Evolutionary conservation across 192 early-diverging fungal genomes (phyloP).

Genomic region (Coemansia sp.): DNA sequence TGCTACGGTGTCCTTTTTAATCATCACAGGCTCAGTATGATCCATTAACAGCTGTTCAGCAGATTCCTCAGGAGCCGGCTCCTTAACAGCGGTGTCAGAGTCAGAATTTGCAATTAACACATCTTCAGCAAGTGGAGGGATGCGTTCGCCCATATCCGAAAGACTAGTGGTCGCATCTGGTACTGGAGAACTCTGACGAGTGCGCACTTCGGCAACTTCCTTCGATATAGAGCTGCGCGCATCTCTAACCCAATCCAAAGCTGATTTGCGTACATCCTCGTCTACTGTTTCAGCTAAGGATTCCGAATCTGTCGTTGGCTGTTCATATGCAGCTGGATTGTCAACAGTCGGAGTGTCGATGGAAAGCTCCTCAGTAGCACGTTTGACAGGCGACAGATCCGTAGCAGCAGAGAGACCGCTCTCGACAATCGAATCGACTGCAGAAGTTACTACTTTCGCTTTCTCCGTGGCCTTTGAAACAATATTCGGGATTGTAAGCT

Average conservation of each 20-base stretch:
- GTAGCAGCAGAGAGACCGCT: background rate
- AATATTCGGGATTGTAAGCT: background rate
- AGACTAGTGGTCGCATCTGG: conserved; percentile 7
- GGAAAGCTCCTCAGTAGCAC: background rate
- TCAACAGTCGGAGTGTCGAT: background rate
- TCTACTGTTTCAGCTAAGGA: conserved; percentile 9
- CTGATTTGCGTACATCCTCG: conserved; percentile 45
- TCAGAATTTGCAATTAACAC: background rate
- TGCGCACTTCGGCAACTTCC: conserved; percentile 51
- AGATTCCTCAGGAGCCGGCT: conserved; percentile 11
- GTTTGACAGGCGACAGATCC: conserved; percentile 4
- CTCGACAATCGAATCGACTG: conserved; percentile 6
- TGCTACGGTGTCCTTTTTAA: background rate
- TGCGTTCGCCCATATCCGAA: background rate
- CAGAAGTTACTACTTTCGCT: background rate
- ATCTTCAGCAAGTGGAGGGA: background rate
- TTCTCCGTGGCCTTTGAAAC: conserved; percentile 2
- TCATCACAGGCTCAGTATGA: conserved; percentile 5
- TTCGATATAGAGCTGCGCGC: conserved; percentile 50
- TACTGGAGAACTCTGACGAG: conserved; percentile 13
- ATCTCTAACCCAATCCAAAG: conserved; percentile 53
- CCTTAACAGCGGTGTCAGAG: conserved; percentile 2
- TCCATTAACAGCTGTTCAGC: conserved; percentile 11
- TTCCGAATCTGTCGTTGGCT: background rate
- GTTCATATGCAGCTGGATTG: conserved; percentile 1